Conservation (phyloP, 1,139 yeast species). For the Citeromyces siamensis region DNA sequence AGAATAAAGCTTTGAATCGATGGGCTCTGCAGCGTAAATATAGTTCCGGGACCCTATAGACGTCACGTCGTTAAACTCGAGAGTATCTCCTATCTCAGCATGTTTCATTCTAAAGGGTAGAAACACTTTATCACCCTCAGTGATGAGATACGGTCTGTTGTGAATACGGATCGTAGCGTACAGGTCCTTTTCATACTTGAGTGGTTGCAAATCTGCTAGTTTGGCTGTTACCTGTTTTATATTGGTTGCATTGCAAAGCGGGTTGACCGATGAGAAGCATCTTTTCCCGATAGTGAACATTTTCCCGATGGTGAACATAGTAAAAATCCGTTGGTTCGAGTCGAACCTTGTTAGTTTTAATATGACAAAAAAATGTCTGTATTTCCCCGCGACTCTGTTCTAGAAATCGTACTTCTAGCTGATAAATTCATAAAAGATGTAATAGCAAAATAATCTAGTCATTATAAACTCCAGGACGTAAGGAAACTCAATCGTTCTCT, state of each 20-base stretch:
- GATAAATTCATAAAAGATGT: too few species aligned
- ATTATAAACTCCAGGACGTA: too few species aligned
- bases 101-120: constrained; percentile 68
- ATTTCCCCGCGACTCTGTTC: too few species aligned
- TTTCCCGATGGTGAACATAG: too few species aligned
- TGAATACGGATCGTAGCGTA: constrained; percentile 81
- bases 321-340: too few species aligned
- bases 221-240: constrained; percentile 4
- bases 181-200: constrained; percentile 54
- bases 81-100: constrained; percentile 70
- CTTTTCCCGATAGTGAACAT: too few species aligned
- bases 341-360: too few species aligned
- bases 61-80: constrained; percentile 61
- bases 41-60: constrained; percentile 80
- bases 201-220: constrained; percentile 31
- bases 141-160: constrained; percentile 77
- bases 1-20: constrained; percentile 39
- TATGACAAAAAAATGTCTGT: too few species aligned
- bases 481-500: too few species aligned
- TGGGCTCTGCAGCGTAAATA: constrained; percentile 46
- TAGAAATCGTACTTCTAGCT: too few species aligned
- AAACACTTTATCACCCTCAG: constrained; percentile 77
- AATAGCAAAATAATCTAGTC: too few species aligned
- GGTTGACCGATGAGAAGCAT: too few species aligned
- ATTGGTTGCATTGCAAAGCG: not conserved